phyloP scores from a whole-genome alignment of 768 basidiomycete species.

The Boletus pseudo-olivaceus region DNA sequence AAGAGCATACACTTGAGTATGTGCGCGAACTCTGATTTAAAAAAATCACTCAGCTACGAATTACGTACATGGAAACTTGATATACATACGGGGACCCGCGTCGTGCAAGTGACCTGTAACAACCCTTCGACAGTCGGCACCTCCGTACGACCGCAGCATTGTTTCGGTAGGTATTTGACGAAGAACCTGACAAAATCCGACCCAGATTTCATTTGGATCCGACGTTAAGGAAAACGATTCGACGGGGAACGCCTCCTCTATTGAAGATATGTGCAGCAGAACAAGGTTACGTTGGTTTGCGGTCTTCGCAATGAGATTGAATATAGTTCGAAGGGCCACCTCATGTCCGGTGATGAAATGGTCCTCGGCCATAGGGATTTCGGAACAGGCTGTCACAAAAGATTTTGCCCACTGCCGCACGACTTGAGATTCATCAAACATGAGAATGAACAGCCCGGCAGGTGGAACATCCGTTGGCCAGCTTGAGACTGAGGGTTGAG shows the following conservation, averaged over 20 bases:
- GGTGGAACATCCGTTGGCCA: constrained; percentile 64
- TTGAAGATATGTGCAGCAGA: not conserved
- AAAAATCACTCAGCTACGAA: constrained; percentile 1
- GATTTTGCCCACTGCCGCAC: constrained; percentile 60
- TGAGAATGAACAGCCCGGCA: constrained; percentile 55
- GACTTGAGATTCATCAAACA: constrained; percentile 45
- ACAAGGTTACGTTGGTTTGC: not conserved
- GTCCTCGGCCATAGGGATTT: constrained; percentile 44
- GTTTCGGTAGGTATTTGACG: constrained; percentile 51
- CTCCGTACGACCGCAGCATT: constrained; percentile 33
- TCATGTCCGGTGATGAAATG: constrained; percentile 48
- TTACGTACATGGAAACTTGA: constrained; percentile 7
- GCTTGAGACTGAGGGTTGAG: constrained; percentile 25
- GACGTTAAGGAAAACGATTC: constrained; percentile 31
- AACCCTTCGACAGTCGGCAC: constrained; percentile 47
- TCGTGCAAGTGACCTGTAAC: constrained; percentile 61
- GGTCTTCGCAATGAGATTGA: constrained; percentile 20
- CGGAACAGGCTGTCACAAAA: constrained; percentile 39
- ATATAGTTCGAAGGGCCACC: constrained; percentile 41
- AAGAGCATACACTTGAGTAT: constrained; percentile 58
- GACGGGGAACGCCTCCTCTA: constrained; percentile 4
- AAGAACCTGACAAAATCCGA: constrained; percentile 41
- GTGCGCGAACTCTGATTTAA: constrained; percentile 50
- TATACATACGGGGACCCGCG: constrained; percentile 54
- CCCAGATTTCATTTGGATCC: constrained; percentile 52